A percentile compares a stretch with the other conserved stretches of the same genome.
Evolutionary conservation across 305 asterid species (phyloP).

Genomic region (Rubia occidens): DNA sequence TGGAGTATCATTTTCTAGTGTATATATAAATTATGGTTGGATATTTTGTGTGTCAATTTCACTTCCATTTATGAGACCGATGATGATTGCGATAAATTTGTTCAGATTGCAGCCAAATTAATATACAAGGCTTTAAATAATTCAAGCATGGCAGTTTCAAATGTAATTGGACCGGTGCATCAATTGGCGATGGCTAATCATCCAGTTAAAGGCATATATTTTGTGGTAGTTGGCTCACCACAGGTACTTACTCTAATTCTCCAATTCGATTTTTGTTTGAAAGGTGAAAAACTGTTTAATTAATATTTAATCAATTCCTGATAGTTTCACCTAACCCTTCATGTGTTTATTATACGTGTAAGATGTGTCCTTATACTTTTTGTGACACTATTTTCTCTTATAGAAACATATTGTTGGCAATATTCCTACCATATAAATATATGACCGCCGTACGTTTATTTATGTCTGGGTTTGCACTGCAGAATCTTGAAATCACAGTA

Average conservation of each 20-base stretch:
- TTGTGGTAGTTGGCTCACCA: neutral
- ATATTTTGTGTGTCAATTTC: too few species aligned
- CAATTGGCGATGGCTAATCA: conserved; percentile 23
- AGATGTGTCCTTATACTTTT: too few species aligned
- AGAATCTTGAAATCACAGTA: conserved; percentile 26
- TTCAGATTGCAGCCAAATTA: conserved; percentile 13
- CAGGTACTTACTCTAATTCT: neutral
- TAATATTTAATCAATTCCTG: too few species aligned
- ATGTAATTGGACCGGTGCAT: conserved; percentile 26
- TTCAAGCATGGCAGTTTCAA: conserved; percentile 25
- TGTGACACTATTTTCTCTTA: too few species aligned
- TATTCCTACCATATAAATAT: too few species aligned
- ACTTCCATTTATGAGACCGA: neutral
- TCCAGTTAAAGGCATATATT: conserved; percentile 13
- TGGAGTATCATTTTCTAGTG: too few species aligned
- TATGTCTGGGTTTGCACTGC: neutral
- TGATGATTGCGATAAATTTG: neutral
- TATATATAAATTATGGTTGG: too few species aligned
- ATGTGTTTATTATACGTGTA: too few species aligned
- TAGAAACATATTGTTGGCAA: too few species aligned
- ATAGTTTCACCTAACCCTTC: too few species aligned
- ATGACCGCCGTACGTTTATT: neutral
- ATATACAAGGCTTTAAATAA: conserved; percentile 17
- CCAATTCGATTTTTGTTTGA: neutral
- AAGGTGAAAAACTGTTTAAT: too few species aligned